These are phyloP conservation scores for Diaporthe humulicola DNA, from an alignment of 2,329 filamentous ascomycete genomes.

Conservation along the genomic window DNA sequence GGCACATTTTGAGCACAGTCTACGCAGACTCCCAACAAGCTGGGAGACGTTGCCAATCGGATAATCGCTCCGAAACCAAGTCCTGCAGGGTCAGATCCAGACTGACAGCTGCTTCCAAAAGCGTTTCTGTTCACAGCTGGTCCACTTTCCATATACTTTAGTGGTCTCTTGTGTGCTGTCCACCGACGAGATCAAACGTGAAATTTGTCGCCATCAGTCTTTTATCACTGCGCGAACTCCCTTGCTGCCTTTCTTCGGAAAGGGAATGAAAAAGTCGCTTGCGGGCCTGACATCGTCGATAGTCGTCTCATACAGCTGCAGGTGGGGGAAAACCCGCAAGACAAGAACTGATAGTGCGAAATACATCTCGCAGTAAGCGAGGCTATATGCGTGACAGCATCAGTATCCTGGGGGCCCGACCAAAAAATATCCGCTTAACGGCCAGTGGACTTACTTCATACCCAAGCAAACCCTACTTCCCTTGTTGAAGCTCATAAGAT, in stretches of 20 bases:
- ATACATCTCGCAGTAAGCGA: slow-evolving; percentile 10
- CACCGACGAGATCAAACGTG: not conserved
- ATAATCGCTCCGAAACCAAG: not conserved
- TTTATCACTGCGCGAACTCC: slow-evolving; percentile 12
- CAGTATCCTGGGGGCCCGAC: too few species aligned
- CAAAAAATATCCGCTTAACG: too few species aligned
- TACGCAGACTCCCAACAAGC: not conserved
- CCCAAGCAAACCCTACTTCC: slow-evolving; percentile 44
- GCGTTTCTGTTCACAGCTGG: not conserved
- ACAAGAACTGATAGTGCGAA: not conserved
- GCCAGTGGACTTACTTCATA: slow-evolving; percentile 43
- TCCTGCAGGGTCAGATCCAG: too few species aligned
- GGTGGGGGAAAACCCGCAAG: not conserved
- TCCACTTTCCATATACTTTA: not conserved
- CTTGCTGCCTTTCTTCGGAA: slow-evolving; percentile 40
- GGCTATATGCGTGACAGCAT: slow-evolving; percentile 4
- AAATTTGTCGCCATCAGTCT: not conserved
- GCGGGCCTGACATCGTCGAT: slow-evolving; percentile 29
- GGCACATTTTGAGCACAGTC: not conserved
- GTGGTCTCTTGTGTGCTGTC: not conserved
- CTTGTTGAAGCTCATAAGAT: slow-evolving; percentile 29
- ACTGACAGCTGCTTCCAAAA: not conserved
- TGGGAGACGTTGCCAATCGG: not conserved
- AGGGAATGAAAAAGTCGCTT: slow-evolving; percentile 39
- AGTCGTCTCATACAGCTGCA: slow-evolving; percentile 13